Base-by-base conservation (phyloP, 768 basidiomycete genomes). In the Tulasnella sp. region DNA sequence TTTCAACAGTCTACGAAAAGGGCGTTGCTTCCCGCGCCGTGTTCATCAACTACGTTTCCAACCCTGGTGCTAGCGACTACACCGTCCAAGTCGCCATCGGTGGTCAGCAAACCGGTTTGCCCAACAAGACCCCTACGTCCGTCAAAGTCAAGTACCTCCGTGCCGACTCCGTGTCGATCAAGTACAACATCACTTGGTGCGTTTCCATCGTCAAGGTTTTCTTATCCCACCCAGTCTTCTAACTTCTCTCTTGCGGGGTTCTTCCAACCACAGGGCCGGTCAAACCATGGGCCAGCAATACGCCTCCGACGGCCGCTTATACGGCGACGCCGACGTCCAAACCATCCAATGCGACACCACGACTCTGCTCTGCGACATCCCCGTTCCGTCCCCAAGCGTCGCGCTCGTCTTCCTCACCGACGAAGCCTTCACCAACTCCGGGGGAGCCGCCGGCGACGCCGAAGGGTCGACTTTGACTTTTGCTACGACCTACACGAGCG, bases 61-160 rank as follows among this genome's bases (percentile, higher is more conserved):
- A 89, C 80, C 74, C 84, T 0, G 80, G 80, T 31, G 42, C 48
- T 19, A 27, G 14, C 27, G 79, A 79, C 52, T 81, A 74, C 56
- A 80, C 80, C 68, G 80, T 48, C 39, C 34, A 74, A 36, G 38
- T 80, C 42, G 48, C 46, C 39, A 75, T 81, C 39, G 80, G 80
- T 31, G 80, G 80, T 6, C 46, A 40, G 14, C 58, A 80, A 31
- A 79, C 78, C 27, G 52, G 79, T 40, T 48, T 77, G 34, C 77
- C 80, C 1, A 39, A 14, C 46, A 48, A 48, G 10, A 73, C 78
- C 12, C 79, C 80, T 8, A 14, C 68, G 24, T 56, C 71, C 14
- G 80, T 81, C 68, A 31, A 36, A 27, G 80, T 81, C 34, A 72
- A 77, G 68, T 79, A 79, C 56, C 77, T 86, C 39, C 40, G 73